A percentile compares a stretch with the other conserved stretches of the same genome.
Conservation (phyloP, 2,329 filamentous ascomycete species). For the Simplicillium aogashimaense region DNA sequence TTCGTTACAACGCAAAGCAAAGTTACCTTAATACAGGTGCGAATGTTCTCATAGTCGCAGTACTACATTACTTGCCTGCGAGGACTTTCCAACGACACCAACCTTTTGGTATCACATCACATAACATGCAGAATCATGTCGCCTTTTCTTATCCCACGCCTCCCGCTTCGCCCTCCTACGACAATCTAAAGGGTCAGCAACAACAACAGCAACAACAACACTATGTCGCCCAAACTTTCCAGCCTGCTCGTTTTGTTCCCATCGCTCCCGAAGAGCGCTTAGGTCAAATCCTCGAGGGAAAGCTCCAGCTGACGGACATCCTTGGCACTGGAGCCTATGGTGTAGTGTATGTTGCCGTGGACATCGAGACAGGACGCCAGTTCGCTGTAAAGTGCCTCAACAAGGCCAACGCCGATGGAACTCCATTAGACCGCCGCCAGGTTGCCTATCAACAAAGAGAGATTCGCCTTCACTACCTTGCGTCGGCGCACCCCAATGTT, state of each 20-base stretch:
- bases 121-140: conserved; percentile 51
- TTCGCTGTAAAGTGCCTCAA: conserved; percentile 97
- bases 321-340: conserved; percentile 93
- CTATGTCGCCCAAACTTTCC: conserved; percentile 27
- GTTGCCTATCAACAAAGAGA: conserved; percentile 86
- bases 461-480: conserved; percentile 82
- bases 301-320: conserved; percentile 74
- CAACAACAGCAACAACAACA: conserved; percentile 24
- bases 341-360: conserved; percentile 84
- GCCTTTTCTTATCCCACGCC: conserved; percentile 47
- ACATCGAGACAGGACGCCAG: conserved; percentile 67
- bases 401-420: conserved; percentile 68
- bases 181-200: conserved; percentile 34
- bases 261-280: conserved; percentile 73
- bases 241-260: conserved; percentile 38
- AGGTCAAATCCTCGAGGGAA: conserved; percentile 72
- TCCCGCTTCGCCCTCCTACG: conserved; percentile 46
- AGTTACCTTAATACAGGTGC: too few relatives aligned
- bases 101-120: conserved; percentile 16
- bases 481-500: conserved; percentile 83
- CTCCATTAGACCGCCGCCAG: conserved; percentile 72
- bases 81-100: conserved; percentile 9
- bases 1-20: too few relatives aligned
- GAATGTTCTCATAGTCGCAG: background rate
- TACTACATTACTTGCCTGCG: conserved; percentile 6